Base-by-base conservation (phyloP, 768 basidiomycete species). In the Hysterangium stoloniferum region DNA sequence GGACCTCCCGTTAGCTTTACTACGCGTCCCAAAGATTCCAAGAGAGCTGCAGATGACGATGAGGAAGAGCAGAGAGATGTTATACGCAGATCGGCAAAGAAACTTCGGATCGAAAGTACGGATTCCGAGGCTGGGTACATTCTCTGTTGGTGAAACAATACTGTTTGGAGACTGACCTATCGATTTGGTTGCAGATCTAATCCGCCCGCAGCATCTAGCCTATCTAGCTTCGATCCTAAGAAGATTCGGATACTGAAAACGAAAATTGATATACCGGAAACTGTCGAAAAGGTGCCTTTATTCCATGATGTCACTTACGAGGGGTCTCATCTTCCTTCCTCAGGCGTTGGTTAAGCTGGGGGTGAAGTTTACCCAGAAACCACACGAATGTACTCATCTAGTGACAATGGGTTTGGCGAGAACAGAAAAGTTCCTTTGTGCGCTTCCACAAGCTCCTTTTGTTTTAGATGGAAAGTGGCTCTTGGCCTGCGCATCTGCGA, bases 391-490 rank as follows among this genome's bases (percentile, higher is more conserved):
- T 58, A 95, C 90, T 0, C 88, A 94, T 65, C 72, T 96, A 11
- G 64, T 95, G 41, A 77, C 79, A 8, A 76, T 74, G 29, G 70
- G 71, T 24, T 70, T 94, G 22, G 79, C 83, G 4, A 77, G 92
- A 4, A 95, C 93, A 1, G 86, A 92, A 61, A 96, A 95, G 63
- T 86, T 95, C 61, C 71, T 96, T 0, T 81, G 80, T 57, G 88
- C 87, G 0, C 68, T 95, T 57, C 72, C 85, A 0, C 65, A 64
- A 0, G 78, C 75, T 0, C 82, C 86, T 0, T 72, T 70, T 54
- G 70, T 94, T 41, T 66, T 96, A 19, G 76, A 72, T 3, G 72
- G 74, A 46, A 68, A 76, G 29, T 96, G 92, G 93, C 75, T 85
- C 4, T 69, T 63, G 4, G 74, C 75, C 0, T 85, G 78, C 9